Evolutionary conservation across 2,329 filamentous ascomycete genomes (phyloP), one percentile per base, ranked within the genome.

Genomic region (Nannizziopsis arthrosporioides): DNA sequence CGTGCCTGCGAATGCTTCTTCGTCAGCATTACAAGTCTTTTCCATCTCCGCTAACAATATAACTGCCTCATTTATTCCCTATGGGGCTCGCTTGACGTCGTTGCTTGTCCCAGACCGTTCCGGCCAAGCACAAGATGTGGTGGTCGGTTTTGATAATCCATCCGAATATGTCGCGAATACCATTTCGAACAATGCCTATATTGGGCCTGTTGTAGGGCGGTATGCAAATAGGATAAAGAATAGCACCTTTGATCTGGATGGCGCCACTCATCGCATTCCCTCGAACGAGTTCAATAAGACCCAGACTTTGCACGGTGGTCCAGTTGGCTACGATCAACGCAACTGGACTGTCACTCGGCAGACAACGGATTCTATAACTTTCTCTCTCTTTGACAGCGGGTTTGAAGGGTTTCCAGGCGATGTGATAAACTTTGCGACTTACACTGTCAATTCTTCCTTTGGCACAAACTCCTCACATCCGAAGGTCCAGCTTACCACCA

Each of bases 221-320:
- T 76, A 75, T 61, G 73, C 73, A 49, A 76, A 76, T 56, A 70
- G 73, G 35, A 75, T 75, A 60, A 75, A 71, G 63, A 77, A 77
- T 50, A 72, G 73, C 44, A 76, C 73, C 2, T 77, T 77, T 59
- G 64, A 65, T 17, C 63, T 77, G 49, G 69, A 73, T 46, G 69
- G 66, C 15, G 55, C 63, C 14, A 65, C 61, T 2, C 76, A 71
- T 52, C 62, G 75, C 22, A 67, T 75, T 30, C 67, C 71, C 0
- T 62, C 66, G 41, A 77, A 76, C 54, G 74, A 77, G 55, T 64
- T 76, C 40, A 62, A 56, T 34, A 73, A 73, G n/a, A 52, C 54
- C 10, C 66, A 76, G 56, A 74, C 74, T 15, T 67, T 77, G 12
- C 74, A 77, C 53, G 74, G 74, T 51, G 71, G 71, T 19, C 54